Base-by-base conservation (phyloP, 208 protist genomes). In the Sergeia podlipaevii region DNA sequence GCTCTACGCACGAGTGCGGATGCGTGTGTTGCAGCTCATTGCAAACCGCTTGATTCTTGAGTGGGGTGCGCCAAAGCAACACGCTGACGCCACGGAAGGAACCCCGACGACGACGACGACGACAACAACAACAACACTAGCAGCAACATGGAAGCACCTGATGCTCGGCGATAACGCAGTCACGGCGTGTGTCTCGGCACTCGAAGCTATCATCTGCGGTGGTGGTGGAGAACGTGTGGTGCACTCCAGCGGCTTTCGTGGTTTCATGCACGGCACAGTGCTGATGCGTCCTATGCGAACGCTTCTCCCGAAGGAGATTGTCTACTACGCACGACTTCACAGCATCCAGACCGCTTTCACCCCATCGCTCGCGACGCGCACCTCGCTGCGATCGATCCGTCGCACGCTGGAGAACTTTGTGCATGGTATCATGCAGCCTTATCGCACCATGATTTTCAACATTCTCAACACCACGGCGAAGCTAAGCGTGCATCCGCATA, bases 371-470 rank as follows among this genome's bases (percentile, higher is more conserved):
- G 36, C 60, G 26, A 90, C 88, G 0, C 21, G 53, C 17, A 86
- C 65, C 17, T 58, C 54, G 38, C 32, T 73, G 17, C 74, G 60
- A 0, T 89, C 83, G 6, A 48, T 90, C 15, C 61, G 74, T 49
- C 71, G 81, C 26, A 62, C 56, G 1, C 44, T 95, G 15, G 83
- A 95, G 69, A 18, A 55, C 2, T 95, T 95, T 57, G 70, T 91
- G 33, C 57, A 74, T 27, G 61, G 37, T 1, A 73, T 85, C 50
- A 60, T 77, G 18, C 4, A 28, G 0, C 56, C 60, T 24, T 89
- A 82, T 37, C 72, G 71, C 36, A 81, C 88, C 1, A 79, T 76
- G 42, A 51, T 90, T n/a, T 95, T 91, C 53, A 95, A 95, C 50
- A 70, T 91, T 29, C 50, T 95, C 8, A 88, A 76, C 57, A 85